Evolutionary conservation across 2,329 filamentous ascomycete genomes (phyloP), one percentile per base, ranked within the genome.

Genomic region (Neonectria magnoliae): DNA sequence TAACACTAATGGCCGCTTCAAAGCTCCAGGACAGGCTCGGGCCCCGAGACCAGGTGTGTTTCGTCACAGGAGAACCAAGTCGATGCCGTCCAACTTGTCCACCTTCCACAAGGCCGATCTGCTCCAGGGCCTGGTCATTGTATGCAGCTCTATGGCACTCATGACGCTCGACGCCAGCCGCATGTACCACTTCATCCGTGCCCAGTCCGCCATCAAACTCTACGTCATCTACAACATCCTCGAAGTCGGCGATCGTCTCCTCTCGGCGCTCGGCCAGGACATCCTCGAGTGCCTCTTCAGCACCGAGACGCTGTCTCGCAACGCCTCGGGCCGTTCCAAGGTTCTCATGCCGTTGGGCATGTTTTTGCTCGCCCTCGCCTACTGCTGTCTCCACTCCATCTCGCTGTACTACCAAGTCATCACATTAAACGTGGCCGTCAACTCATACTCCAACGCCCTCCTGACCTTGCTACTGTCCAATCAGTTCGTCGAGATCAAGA

Each of bases 211-310:
- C 8, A 98, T 99, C 81, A 99, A 99, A 77, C 87, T 99, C 11
- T 99, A 99, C 77, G 96, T 99, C 64, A 98, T 99, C 60, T 99
- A 97, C 84, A 99, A 99, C 75, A 93, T 98, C 36, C 88, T 99
- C 5, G 96, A 99, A 80, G 92, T 97, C 2, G 92, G 92, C 58
- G 96, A 99, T 78, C 91, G 94, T 8, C 85, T 99, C 0, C 88
- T 98, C 31, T 93, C 93, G 0, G 95, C 96, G 0, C 85, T 99
- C 3, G 96, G 96, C 0, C 97, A 99, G 78, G 97, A 99, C 78
- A 93, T 99, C 1, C 88, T 98, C 5, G 96, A 99, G 78, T 98
- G 95, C 73, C 86, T 99, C 1, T 97, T 98, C 79, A 98, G 94
- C 57, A 88, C 91, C 22, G 96, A 99, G 81, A 97, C 94, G 0